phyloP scores from a whole-genome alignment of 108 stramenopile genomes.

The Discostella stelligeroides region DNA sequence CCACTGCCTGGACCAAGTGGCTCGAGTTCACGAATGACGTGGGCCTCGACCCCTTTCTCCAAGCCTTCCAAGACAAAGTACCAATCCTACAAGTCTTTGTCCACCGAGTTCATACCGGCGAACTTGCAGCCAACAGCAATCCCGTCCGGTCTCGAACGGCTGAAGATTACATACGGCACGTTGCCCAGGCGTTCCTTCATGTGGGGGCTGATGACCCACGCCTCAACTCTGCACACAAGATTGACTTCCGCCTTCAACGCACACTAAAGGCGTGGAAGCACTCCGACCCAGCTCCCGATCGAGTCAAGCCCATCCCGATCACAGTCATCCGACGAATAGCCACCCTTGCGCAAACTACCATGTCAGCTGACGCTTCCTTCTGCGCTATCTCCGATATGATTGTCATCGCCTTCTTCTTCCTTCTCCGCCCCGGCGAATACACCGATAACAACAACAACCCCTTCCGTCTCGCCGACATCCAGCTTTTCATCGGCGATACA shows the following conservation, averaged over 20 bases:
- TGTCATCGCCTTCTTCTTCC: too few relatives aligned
- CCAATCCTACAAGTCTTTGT: too few relatives aligned
- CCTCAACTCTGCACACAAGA: too few relatives aligned
- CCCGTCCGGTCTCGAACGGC: constrained; percentile 23
- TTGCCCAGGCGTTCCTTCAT: constrained; percentile 41
- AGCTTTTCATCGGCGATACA: constrained; percentile 25
- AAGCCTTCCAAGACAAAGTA: too few relatives aligned
- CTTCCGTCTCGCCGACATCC: constrained; percentile 38
- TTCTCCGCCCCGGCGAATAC: too few relatives aligned
- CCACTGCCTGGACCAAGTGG: constrained; percentile 28
- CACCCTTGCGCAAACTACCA: not conserved
- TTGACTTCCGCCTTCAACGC: too few relatives aligned
- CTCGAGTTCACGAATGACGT: constrained; percentile 14
- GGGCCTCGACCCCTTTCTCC: too few relatives aligned
- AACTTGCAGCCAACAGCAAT: constrained; percentile 8
- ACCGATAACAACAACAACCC: too few relatives aligned
- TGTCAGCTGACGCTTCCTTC: constrained; percentile 4
- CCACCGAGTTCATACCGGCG: too few relatives aligned
- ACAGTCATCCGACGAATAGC: constrained; percentile 12
- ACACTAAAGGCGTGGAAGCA: constrained; percentile 22
- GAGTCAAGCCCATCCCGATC: constrained; percentile 42
- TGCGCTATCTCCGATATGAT: constrained; percentile 47
- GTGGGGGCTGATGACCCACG: constrained; percentile 40
- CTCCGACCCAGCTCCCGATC: constrained; percentile 22
- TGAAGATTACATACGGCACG: too few relatives aligned